A percentile compares a stretch with the other conserved stretches of the same genome.
Evolutionary conservation across 495 filamentous ascomycete species (phyloP).

Genomic region (Aspergillus coremiiformis): DNA sequence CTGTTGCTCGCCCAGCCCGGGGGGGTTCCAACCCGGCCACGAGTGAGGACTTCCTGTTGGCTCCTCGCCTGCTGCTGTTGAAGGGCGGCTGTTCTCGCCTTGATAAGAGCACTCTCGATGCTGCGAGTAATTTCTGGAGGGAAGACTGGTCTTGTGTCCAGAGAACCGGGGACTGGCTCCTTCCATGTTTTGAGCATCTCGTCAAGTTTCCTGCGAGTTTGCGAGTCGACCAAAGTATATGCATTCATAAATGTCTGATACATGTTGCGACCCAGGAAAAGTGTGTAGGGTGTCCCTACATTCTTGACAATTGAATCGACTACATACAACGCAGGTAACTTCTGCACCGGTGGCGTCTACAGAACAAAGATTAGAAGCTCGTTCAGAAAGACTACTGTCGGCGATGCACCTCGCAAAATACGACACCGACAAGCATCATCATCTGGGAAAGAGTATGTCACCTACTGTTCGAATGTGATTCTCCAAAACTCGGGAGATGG

Average conservation of each 20-base stretch:
- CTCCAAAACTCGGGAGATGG: slow-evolving; percentile 80
- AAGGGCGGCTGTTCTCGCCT: slow-evolving; percentile 68
- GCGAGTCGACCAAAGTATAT: slow-evolving; percentile 75
- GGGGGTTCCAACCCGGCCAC: slow-evolving; percentile 46
- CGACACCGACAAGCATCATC: slow-evolving; percentile 8
- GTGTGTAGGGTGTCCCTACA: slow-evolving; percentile 92
- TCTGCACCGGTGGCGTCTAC: slow-evolving; percentile 76
- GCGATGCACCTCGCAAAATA: slow-evolving; percentile 7
- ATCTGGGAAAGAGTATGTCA: slow-evolving; percentile 17
- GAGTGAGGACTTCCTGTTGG: slow-evolving; percentile 56
- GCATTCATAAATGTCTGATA: slow-evolving; percentile 95
- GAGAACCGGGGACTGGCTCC: slow-evolving; percentile 84
- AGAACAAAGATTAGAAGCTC: slow-evolving; percentile 33
- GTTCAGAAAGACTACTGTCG: slow-evolving; percentile 21
- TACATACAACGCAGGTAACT: slow-evolving; percentile 92
- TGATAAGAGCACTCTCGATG: slow-evolving; percentile 91
- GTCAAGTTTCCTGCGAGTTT: slow-evolving; percentile 81
- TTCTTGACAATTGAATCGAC: slow-evolving; percentile 98
- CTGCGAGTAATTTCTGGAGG: slow-evolving; percentile 71
- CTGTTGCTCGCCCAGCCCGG: slow-evolving; percentile 52
- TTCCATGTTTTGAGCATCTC: slow-evolving; percentile 99
- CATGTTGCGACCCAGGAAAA: slow-evolving; percentile 86
- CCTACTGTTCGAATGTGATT: slow-evolving; percentile 92
- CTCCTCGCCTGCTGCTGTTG: slow-evolving; percentile 61
- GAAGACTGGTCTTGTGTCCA: slow-evolving; percentile 84